phyloP scores from a whole-genome alignment of 306 rosid species.

The Medicago ruthenica region DNA sequence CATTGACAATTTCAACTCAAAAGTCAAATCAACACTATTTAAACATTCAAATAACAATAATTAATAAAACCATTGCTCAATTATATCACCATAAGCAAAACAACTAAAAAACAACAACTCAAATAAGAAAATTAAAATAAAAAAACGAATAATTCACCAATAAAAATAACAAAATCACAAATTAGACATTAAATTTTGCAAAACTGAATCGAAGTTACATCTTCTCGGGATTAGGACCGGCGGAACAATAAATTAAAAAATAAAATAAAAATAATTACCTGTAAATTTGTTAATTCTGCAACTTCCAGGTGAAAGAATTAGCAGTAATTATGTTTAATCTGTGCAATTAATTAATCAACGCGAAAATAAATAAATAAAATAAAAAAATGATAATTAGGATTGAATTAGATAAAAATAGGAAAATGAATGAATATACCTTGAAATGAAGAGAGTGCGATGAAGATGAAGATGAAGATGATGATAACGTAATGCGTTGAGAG shows the following conservation, averaged over 20 bases:
- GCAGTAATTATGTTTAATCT: constrained; percentile 17
- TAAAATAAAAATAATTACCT: constrained; percentile 26
- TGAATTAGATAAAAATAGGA: constrained; percentile 1
- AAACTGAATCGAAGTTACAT: constrained; percentile 36
- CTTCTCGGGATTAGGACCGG: constrained; percentile 27
- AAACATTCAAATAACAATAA: constrained; percentile 30
- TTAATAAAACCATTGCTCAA: background rate
- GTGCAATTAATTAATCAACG: constrained; percentile 37
- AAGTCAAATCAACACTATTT: background rate
- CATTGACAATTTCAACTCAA: constrained; percentile 37
- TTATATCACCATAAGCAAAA: background rate
- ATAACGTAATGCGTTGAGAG: background rate
- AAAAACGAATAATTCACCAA: background rate
- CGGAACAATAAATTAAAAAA: constrained; percentile 49
- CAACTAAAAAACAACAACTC: background rate
- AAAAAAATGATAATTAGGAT: background rate
- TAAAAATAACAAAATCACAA: background rate
- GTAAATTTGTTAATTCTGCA: background rate
- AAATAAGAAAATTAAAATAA: background rate
- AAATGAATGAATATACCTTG: constrained; percentile 31
- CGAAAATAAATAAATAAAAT: background rate
- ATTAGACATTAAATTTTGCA: background rate
- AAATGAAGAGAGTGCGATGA: constrained; percentile 40
- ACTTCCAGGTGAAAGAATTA: constrained; percentile 31
- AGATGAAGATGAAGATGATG: constrained; percentile 18